Base-by-base conservation (phyloP, 2,329 filamentous ascomycete species). In the Sporothrix phasma region DNA sequence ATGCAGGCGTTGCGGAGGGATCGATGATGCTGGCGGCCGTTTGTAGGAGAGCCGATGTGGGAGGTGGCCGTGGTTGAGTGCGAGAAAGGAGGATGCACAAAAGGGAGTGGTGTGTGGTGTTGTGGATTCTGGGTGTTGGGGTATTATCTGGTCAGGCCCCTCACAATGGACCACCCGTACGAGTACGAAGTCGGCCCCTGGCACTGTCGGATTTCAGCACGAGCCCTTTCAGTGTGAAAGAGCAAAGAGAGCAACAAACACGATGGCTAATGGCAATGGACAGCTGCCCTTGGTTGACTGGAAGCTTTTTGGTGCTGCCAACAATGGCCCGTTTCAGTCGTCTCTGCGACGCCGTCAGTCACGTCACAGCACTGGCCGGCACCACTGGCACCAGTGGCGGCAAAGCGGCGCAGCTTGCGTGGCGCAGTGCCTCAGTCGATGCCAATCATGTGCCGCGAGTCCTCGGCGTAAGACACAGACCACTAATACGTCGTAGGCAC, bases 351-450 rank as follows among this genome's bases (percentile, higher is more conserved):
- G 34, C 37, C 22, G 54, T 19, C 3, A 37, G 19, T 58, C 54
- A 58, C 34, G 54, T 58, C 54, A 58, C 54, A n/a, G 37, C n/a
- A 13, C 31, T 56, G 51, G 51, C 19, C 19, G 51, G 51, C 54
- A 43, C 37, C 22, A 58, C 15, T 43, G 41, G 39, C 39, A 43
- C 26, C 8, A 34, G 39, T 46, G 56, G 56, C 56, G 26, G 26
- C 26, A 46, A 60, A 31, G 56, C 26, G 45, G 26, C 41, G 56
- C 26, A 34, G 41, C 17, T 17, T 34, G 41, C 54, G 56, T 60
- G 56, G 56, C 56, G 56, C 56, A 60, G 56, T n/a, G 19, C 6
- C 5, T 2, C 4, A n/a, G n/a, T 34, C 13, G n/a, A n/a, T 3
- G 7, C 5, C 39, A 10, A 56, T 56, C 51, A 56, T 31, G 51